Evolutionary conservation across 352 stramenopile species (phyloP).

Genomic region (Globisporangium ultimum): DNA sequence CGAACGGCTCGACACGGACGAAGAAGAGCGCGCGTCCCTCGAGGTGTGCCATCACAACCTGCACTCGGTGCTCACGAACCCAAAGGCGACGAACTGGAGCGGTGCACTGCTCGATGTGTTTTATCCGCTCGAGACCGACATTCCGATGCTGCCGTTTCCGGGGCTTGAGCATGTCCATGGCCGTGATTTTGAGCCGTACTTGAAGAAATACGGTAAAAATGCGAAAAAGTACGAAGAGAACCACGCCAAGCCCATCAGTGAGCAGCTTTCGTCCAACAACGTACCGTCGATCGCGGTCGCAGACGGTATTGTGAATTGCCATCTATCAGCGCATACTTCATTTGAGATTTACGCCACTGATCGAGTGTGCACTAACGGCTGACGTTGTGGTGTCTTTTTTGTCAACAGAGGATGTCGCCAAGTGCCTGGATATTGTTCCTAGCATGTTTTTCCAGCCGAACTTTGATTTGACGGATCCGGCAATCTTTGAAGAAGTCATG

Average conservation of each 20-base stretch:
- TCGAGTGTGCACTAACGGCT: background rate
- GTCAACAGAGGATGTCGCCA: constrained; percentile 68
- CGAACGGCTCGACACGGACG: constrained; percentile 29
- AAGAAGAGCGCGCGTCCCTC: constrained; percentile 67
- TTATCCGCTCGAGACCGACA: constrained; percentile 69
- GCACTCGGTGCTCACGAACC: constrained; percentile 82
- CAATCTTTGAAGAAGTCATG: constrained; percentile 81
- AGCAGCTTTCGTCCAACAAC: constrained; percentile 83
- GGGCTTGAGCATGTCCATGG: constrained; percentile 54
- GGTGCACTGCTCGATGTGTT: constrained; percentile 69
- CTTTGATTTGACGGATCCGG: constrained; percentile 75
- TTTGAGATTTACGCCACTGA: constrained; percentile 1
- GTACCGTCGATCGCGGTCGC: constrained; percentile 78
- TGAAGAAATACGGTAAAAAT: constrained; percentile 65
- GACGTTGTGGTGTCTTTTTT: background rate
- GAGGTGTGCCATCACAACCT: constrained; percentile 77
- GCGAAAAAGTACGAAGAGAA: constrained; percentile 73
- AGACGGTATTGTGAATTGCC: constrained; percentile 35
- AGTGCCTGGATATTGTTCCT: constrained; percentile 71
- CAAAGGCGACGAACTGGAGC: constrained; percentile 70
- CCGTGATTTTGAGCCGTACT: constrained; percentile 76
- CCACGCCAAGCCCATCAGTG: constrained; percentile 66
- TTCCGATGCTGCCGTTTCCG: constrained; percentile 62
- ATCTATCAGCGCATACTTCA: background rate
- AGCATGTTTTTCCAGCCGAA: constrained; percentile 78